Evolutionary conservation across 768 basidiomycete genomes (phyloP), one percentile per base, ranked within the genome.

Genomic region (Pilatotrama ljubarskyi): DNA sequence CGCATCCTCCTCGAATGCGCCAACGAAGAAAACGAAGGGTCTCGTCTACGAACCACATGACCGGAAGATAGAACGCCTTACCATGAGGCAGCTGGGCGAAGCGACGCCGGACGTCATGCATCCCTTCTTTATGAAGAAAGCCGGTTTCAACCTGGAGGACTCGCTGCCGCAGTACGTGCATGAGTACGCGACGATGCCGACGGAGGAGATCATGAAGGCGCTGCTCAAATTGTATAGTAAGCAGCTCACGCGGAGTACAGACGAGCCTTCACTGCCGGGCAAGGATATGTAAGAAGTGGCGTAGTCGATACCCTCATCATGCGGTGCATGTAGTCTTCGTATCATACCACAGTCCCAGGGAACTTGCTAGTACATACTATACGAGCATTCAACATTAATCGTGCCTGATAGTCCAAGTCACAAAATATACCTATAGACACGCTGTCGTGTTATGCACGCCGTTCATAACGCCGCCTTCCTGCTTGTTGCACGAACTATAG

Each of bases 51-150:
- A 74, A 52, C 82, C 83, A 1, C 79, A 78, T n/a, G 75, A 75
- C 22, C 80, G 90, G 44, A 80, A 81, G 54, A 91, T 92, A 58
- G 88, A 92, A 65, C 83, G 88, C n/a, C 73, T 93, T 54, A 90
- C 86, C 20, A 87, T 93, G 84, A 83, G 89, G 25, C 93, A 93
- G 70, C 76, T 94, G 13, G 93, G 92, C 32, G 90, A 93, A 70
- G 91, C 90, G n/a, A 91, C 90, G 0, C 90, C 91, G 1, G 90
- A 92, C 66, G 88, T 91, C 20, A 90, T 89, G 90, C 90, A 89
- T 70, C 88, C 88, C 2, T 90, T 91, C 74, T 91, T 91, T 75
- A 88, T 88, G 84, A 88, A 91, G 68, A 89, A 85, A 68, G 85
- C 90, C 1, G 89, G 91, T 0, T 91, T 93, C 75, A 91, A 84